Base-by-base conservation (phyloP, 2,329 filamentous ascomycete species). In the Sporothrix brasiliensis region DNA sequence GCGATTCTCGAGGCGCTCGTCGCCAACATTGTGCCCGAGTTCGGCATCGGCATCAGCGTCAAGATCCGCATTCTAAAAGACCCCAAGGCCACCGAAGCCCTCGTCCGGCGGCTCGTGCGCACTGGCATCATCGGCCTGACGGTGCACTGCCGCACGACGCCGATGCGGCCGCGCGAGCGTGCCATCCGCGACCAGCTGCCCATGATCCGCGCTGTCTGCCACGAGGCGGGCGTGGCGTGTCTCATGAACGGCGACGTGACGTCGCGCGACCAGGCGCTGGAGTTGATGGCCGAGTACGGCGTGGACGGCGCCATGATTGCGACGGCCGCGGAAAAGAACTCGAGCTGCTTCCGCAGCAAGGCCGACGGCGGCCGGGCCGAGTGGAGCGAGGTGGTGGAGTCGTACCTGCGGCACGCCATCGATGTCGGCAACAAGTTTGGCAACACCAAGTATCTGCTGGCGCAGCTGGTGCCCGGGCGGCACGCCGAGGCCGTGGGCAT, bases 301-400 rank as follows among this genome's bases (percentile, higher is more conserved):
- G 92, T 91, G 6, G 94, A 98, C 77, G 94, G 94, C 6, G 95
- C 92, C 72, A 99, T 99, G 95, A 98, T 99, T 76, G 95, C 95
- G 11, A 95, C 93, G 3, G 87, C 92, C 3, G 95, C 95, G 0
- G 95, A 99, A 82, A 88, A 90, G 73, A 99, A 99, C 77, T 88
- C 93, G 3, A 96, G 92, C 74, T 94, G 92, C 76, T 99, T 99
- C 83, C 87, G 91, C 52, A 79, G 85, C 0, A 81, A 86, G 50
- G 86, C 84, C 0, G 87, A 92, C 53, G 93, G 93, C 13, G 93
- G 92, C 1, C 77, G 89, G 47, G 85, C 88, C 0, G 83, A 86
- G 0, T 98, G 94, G 94, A 82, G 85, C 72, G 89, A 94, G 66
- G 89, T 97, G 1, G 91, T 92, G 3, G 85, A 88, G 73, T 85